Percentiles rank a stretch among this genome's conserved stretches.
Evolutionary conservation across 139 green algal genomes (phyloP).

Genomic region (Zygnema circumcarinatum): DNA sequence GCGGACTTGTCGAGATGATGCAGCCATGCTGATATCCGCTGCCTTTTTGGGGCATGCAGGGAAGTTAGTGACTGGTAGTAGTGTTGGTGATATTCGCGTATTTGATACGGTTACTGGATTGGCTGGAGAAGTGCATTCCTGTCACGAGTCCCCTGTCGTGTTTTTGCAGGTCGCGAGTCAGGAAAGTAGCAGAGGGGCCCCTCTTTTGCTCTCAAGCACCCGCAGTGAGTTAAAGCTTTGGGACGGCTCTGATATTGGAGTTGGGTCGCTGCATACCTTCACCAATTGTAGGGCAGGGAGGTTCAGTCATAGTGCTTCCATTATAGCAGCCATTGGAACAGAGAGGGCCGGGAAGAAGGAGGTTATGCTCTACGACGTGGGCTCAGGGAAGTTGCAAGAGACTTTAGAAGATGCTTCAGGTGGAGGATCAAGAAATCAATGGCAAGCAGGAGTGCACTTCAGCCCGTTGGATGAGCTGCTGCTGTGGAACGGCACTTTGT

Average conservation of each 20-base stretch:
- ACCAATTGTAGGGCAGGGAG: slow-evolving; percentile 29
- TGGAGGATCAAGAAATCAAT: neutral
- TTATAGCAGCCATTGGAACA: slow-evolving; percentile 23
- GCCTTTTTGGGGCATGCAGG: slow-evolving; percentile 63
- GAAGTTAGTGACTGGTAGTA: slow-evolving; percentile 65
- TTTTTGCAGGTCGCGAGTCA: slow-evolving; percentile 53
- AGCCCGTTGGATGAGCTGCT: slow-evolving; percentile 67
- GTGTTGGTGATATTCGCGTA: slow-evolving; percentile 56
- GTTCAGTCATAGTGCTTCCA: slow-evolving; percentile 36
- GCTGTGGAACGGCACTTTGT: slow-evolving; percentile 76
- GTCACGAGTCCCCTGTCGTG: slow-evolving; percentile 61
- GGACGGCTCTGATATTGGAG: slow-evolving; percentile 59
- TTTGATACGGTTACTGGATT: slow-evolving; percentile 66
- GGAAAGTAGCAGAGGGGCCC: neutral
- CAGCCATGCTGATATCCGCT: slow-evolving; percentile 58
- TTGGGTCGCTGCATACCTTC: slow-evolving; percentile 49
- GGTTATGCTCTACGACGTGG: slow-evolving; percentile 50
- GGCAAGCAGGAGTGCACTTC: slow-evolving; percentile 53
- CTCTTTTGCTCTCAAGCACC: slow-evolving; percentile 66
- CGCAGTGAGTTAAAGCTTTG: slow-evolving; percentile 74
- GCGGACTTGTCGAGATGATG: slow-evolving; percentile 67
- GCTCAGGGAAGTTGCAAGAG: slow-evolving; percentile 29
- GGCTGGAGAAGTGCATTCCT: slow-evolving; percentile 57
- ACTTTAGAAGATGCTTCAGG: slow-evolving; percentile 14
- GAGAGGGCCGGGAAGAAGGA: slow-evolving; percentile 25